These are phyloP conservation scores for Beauveria caledonica DNA, from an alignment of 2,329 filamentous ascomycete species.

Conservation along the genomic window DNA sequence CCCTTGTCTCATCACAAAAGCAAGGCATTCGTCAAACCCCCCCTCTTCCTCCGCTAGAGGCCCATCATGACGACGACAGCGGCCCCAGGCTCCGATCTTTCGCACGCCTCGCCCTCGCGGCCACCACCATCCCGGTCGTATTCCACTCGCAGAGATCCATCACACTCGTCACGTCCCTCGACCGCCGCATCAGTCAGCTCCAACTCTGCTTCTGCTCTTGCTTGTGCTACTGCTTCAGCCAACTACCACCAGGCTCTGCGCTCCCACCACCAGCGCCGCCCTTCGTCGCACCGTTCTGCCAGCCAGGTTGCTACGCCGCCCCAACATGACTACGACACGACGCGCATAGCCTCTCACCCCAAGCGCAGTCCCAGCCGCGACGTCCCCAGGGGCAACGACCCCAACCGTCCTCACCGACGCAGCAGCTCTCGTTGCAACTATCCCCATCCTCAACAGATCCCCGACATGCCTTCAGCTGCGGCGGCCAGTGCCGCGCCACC, in stretches of 20 bases:
- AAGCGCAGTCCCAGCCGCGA: conserved; percentile 60
- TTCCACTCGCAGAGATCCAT: conserved; percentile 20
- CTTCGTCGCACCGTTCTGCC: conserved; percentile 34
- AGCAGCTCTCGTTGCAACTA: conserved; percentile 42
- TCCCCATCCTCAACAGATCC: conserved; percentile 22
- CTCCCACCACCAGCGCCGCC: conserved; percentile 30
- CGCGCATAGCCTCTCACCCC: conserved; percentile 54
- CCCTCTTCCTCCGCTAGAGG: conserved; percentile 8
- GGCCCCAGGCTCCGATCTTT: conserved; percentile 17
- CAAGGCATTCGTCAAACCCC: background rate
- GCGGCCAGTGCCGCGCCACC: conserved; percentile 44
- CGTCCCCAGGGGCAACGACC: conserved; percentile 48
- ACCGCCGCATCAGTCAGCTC: conserved; percentile 16
- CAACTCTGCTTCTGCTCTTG: conserved; percentile 5
- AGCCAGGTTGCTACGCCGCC: conserved; percentile 33
- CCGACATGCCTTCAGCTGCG: conserved; percentile 42
- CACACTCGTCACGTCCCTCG: conserved; percentile 17
- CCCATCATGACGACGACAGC: conserved; percentile 22
- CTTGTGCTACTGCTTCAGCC: conserved; percentile 1
- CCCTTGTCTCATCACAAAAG: background rate
- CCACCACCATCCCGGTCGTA: conserved; percentile 26
- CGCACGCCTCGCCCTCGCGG: conserved; percentile 18
- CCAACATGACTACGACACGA: conserved; percentile 66
- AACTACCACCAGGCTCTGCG: conserved; percentile 9
- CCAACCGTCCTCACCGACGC: conserved; percentile 36